Conservation (phyloP, 2,329 filamentous ascomycete genomes). For the Colletotrichum brevisporum region DNA sequence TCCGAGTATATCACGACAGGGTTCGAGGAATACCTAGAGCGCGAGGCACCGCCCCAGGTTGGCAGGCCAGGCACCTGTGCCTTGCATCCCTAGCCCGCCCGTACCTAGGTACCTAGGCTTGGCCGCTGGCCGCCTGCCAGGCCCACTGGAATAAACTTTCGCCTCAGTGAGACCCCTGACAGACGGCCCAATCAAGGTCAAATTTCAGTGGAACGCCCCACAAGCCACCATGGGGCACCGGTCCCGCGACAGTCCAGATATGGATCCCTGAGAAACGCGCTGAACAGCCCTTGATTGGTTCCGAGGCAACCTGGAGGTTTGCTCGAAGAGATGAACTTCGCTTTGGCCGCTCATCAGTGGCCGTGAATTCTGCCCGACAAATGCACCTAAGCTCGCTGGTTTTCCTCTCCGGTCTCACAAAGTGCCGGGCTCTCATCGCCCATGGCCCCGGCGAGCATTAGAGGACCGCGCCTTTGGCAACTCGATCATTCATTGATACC, state of each 20-base stretch:
- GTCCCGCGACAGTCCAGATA: background rate
- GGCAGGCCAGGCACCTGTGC: no score
- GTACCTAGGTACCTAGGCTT: no score
- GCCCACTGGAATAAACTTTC: background rate
- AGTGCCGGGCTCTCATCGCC: no score
- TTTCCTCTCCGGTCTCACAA: no score
- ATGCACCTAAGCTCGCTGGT: background rate
- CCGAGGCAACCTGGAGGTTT: background rate
- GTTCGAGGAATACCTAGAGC: no score
- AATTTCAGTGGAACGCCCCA: slow-evolving; percentile 38
- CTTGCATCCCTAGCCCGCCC: no score
- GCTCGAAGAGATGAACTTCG: slow-evolving; percentile 11
- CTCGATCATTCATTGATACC: no score
- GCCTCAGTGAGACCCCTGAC: slow-evolving; percentile 10
- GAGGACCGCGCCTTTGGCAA: no score
- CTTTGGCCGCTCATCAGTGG: slow-evolving; percentile 12
- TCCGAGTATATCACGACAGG: background rate
- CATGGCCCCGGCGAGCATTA: no score
- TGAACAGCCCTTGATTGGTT: slow-evolving; percentile 11
- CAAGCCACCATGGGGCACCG: slow-evolving; percentile 30
- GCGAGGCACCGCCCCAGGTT: no score
- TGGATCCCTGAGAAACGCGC: background rate
- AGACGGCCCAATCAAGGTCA: slow-evolving; percentile 2
- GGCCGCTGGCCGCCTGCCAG: no score
- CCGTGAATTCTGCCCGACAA: slow-evolving; percentile 8